Base-by-base conservation (phyloP, 352 stramenopile genomes). In the Pseudoperonospora humuli region DNA sequence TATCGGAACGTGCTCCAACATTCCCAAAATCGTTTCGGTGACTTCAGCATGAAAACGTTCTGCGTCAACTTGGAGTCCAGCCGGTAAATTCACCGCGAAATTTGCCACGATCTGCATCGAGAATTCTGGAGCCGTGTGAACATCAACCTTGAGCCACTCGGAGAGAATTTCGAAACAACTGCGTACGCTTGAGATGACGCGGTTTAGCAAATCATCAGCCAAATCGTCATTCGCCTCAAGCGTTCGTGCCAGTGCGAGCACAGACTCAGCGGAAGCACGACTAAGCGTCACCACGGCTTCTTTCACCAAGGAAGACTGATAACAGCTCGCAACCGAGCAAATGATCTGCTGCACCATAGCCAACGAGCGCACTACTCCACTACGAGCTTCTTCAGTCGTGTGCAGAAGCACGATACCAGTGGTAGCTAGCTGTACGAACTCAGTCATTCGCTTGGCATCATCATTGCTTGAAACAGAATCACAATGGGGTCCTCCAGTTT, bases 401-500 rank as follows among this genome's bases (percentile, higher is more conserved):
- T 83, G 70, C 3, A 83, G 38, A 43, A 80, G 46, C 26, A 80
- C 62, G 38, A 83, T 71, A 14, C 65, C 65, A 20, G 25, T 49
- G 4, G 66, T 84, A 51, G 71, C 66, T 19, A 68, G 58, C 17
- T 64, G 45, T 14, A 75, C 27, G 8, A 79, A 52, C 39, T 75
- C 61, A 21, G 51, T 31, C 39, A 80, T 45, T 13, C 70, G 48
- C 7, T 57, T 58, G 8, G 57, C 45, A 33, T 54, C 49, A 19
- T 62, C 38, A 11, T 57, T 35, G 23, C 29, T 55, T 34, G 45
- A 34, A 42, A 55, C 35, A 7, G 49, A 64, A 20, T n/a, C 50
- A 13, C 32, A 32, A 33, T 50, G 48, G 19, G 28, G 23, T 5
- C 18, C 36, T 10, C 36, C 28, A 7, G 34, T 43, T 45, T 34